phyloP scores from a whole-genome alignment of 2,329 filamentous ascomycete genomes.

The Coniochaeta sp. region DNA sequence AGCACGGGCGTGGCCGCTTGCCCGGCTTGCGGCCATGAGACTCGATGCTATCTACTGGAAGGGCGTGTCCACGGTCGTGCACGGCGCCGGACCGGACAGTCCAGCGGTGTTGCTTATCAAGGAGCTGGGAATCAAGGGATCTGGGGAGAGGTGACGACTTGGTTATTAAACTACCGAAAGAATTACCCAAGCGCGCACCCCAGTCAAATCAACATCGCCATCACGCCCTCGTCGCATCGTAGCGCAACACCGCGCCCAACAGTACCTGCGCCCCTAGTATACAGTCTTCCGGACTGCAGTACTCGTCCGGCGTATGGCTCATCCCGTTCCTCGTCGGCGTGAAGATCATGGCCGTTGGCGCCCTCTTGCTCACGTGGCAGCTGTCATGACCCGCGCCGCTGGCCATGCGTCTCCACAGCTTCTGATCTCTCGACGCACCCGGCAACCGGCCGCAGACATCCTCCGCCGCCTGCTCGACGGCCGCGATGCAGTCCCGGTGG shows the following conservation, averaged over 20 bases:
- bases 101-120: slow-evolving; percentile 12
- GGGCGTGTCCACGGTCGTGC: slow-evolving; percentile 10
- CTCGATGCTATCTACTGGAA: slow-evolving; percentile 17
- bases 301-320: slow-evolving; percentile 58
- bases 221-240: slow-evolving; percentile 7
- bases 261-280: slow-evolving; percentile 44
- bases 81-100: slow-evolving; percentile 13
- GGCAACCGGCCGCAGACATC: slow-evolving; percentile 44
- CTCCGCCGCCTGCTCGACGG: slow-evolving; percentile 52
- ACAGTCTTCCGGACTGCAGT: slow-evolving; percentile 52
- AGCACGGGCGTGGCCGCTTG: slow-evolving; percentile 16
- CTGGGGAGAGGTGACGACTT: neutral
- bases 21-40: slow-evolving; percentile 15
- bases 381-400: slow-evolving; percentile 40
- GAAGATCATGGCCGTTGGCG: slow-evolving; percentile 61
- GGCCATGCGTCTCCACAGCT: slow-evolving; percentile 16
- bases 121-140: neutral
- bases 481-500: slow-evolving; percentile 58
- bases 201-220: too few species aligned
- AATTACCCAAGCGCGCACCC: too few species aligned
- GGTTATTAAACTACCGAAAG: too few species aligned
- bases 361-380: slow-evolving; percentile 50
- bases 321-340: slow-evolving; percentile 56
- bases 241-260: slow-evolving; percentile 23
- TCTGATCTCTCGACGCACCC: slow-evolving; percentile 23